phyloP scores from a whole-genome alignment of 768 basidiomycete species.

The Tulasnella sp. region DNA sequence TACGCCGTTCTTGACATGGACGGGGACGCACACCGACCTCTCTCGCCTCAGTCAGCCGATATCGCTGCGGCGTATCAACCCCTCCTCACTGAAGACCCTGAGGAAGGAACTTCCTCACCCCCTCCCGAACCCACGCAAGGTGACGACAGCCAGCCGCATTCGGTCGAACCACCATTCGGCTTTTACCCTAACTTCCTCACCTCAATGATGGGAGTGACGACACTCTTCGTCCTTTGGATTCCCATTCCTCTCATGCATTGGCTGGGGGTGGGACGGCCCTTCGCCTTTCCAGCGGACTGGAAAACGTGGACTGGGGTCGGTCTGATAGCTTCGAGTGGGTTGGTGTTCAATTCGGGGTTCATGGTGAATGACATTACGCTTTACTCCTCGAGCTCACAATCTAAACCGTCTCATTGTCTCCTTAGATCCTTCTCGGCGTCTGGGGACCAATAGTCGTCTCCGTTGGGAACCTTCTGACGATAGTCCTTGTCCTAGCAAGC shows the following conservation, averaged over 20 bases:
- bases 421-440: constrained; percentile 65
- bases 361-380: constrained; percentile 46
- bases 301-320: constrained; percentile 45
- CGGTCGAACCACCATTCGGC: constrained; percentile 17
- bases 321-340: constrained; percentile 62
- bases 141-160: not conserved
- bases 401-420: no score
- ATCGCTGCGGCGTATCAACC: not conserved
- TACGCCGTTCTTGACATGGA: constrained; percentile 47
- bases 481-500: constrained; percentile 75
- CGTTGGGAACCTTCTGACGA: constrained; percentile 84
- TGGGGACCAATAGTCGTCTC: constrained; percentile 86
- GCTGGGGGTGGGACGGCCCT: constrained; percentile 13
- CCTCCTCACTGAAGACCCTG: not conserved
- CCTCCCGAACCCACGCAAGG: not conserved
- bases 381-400: no score
- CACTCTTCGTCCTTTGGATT: constrained; percentile 20
- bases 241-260: constrained; percentile 14
- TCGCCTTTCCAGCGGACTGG: constrained; percentile 44
- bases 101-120: not conserved
- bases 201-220: constrained; percentile 18
- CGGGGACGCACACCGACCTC: not conserved
- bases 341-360: constrained; percentile 75
- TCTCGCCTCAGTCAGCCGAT: not conserved
- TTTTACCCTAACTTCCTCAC: constrained; percentile 23